Base-by-base conservation (phyloP, 352 stramenopile genomes). In the Globisporangium yorkense region DNA sequence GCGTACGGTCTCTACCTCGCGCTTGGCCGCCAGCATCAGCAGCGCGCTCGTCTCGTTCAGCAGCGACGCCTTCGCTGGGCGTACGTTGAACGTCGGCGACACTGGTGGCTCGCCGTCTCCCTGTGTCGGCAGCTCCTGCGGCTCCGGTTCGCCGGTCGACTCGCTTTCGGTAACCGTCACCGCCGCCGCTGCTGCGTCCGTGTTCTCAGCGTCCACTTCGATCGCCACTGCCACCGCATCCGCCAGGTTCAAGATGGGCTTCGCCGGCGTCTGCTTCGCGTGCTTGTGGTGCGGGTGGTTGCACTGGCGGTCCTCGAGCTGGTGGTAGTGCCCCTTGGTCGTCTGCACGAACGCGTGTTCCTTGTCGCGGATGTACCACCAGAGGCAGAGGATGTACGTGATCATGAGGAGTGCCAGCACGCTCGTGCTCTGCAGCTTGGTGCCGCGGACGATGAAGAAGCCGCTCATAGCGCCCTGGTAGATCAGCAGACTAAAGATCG, bases 361-460 rank as follows among this genome's bases (percentile, higher is more conserved):
- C 69, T 92, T 94, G 72, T 94, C 84, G n/a, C 75, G 77, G 21
- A 94, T 82, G 65, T 92, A 94, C 56, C 75, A 80, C 79, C 79
- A 92, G 15, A 94, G 61, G 31, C 74, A 76, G 5, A 94, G 61
- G 27, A 94, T 84, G 59, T 90, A 92, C 50, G 84, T 92, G 49
- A 74, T 73, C 80, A 94, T 89, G 55, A 94, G 72, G 61, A 94
- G 60, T 53, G 84, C 80, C 0, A 92, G 59, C 51, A 94, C 75
- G 13, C 70, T 75, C 18, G 72, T 74, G 66, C 74, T 90, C 65
- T 92, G 82, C 46, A 79, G 67, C 54, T 77, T 88, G 20, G 84
- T 91, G 60, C 82, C 84, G 6, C 82, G 72, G 44, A 90, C 78
- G 37, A 94, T 72, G 59, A 92, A 91, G 57, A 92, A 94, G 31